Conservation (phyloP, 2,329 filamentous ascomycete species). For the Sordariomycetes sp. region DNA sequence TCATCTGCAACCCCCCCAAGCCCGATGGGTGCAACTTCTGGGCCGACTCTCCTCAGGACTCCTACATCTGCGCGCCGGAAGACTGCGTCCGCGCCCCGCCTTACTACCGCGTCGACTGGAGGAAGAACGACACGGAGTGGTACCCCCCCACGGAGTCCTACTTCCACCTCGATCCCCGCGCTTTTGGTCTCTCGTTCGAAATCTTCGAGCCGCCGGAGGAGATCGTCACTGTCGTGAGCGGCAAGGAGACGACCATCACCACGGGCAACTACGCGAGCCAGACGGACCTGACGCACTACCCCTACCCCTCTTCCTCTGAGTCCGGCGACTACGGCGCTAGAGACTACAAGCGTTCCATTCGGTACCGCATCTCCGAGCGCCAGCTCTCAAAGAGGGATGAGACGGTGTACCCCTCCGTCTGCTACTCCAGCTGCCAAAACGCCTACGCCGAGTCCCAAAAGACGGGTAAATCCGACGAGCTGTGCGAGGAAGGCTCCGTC, state of each 20-base stretch:
- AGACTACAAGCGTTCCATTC: not conserved
- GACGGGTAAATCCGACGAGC: constrained; percentile 28
- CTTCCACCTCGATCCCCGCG: constrained; percentile 47
- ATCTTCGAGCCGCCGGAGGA: constrained; percentile 39
- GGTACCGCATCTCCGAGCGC: not conserved
- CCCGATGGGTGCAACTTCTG: constrained; percentile 37
- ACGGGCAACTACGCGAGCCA: constrained; percentile 45
- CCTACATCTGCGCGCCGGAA: constrained; percentile 30
- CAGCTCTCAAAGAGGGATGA: constrained; percentile 11
- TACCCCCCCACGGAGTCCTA: constrained; percentile 39
- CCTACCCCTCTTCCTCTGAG: constrained; percentile 7
- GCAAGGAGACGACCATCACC: constrained; percentile 26
- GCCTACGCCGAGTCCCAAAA: constrained; percentile 29
- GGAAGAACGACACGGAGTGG: constrained; percentile 28
- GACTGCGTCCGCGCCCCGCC: constrained; percentile 30
- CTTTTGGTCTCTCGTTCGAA: constrained; percentile 49
- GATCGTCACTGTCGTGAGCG: constrained; percentile 19
- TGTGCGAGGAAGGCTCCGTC: constrained; percentile 28
- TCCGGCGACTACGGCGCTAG: not conserved
- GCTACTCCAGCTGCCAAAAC: constrained; percentile 39
- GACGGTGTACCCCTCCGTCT: constrained; percentile 27
- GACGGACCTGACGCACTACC: constrained; percentile 26
- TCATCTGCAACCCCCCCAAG: constrained; percentile 37
- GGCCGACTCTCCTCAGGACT: constrained; percentile 26
- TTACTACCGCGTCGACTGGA: constrained; percentile 25